Percentiles rank a stretch among this genome's conserved stretches.
These are phyloP conservation scores for Hericium rajendrae DNA, from an alignment of 768 basidiomycete species.

Conservation along the genomic window DNA sequence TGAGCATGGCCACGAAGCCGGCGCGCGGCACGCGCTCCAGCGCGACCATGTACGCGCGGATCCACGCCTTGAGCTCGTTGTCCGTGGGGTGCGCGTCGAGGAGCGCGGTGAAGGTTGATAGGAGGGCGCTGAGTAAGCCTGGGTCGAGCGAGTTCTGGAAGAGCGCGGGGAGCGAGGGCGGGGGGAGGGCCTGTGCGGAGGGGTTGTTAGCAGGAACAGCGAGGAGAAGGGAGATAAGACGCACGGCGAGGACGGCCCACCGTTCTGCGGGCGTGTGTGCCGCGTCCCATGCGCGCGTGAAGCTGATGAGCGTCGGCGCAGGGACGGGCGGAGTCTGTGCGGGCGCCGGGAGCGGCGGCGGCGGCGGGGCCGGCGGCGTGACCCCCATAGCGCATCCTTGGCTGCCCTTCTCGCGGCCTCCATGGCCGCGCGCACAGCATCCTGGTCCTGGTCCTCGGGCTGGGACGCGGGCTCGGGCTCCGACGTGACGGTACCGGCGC, in stretches of 20 bases:
- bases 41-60: constrained; percentile 41
- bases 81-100: constrained; percentile 16
- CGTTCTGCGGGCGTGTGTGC: constrained; percentile 29
- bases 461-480: background rate
- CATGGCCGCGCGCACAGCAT: background rate
- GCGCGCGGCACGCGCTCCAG: constrained; percentile 53
- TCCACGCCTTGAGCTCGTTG: constrained; percentile 8
- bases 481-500: constrained; percentile 34
- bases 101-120: constrained; percentile 37
- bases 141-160: constrained; percentile 70
- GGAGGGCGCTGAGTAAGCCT: constrained; percentile 43
- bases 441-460: background rate
- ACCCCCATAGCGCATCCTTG: background rate
- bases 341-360: constrained; percentile 1
- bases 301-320: constrained; percentile 47
- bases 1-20: constrained; percentile 49
- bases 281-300: constrained; percentile 48
- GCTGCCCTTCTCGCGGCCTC: background rate
- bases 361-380: background rate
- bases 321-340: constrained; percentile 17
- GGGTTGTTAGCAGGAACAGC: background rate
- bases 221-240: constrained; percentile 15
- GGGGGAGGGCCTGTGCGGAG: constrained; percentile 39
- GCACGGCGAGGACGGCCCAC: constrained; percentile 52
- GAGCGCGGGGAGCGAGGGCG: constrained; percentile 45